Evolutionary conservation across 2,329 filamentous ascomycete species (phyloP), one percentile per base, ranked within the genome.

Genomic region (Fusarium sp.): DNA sequence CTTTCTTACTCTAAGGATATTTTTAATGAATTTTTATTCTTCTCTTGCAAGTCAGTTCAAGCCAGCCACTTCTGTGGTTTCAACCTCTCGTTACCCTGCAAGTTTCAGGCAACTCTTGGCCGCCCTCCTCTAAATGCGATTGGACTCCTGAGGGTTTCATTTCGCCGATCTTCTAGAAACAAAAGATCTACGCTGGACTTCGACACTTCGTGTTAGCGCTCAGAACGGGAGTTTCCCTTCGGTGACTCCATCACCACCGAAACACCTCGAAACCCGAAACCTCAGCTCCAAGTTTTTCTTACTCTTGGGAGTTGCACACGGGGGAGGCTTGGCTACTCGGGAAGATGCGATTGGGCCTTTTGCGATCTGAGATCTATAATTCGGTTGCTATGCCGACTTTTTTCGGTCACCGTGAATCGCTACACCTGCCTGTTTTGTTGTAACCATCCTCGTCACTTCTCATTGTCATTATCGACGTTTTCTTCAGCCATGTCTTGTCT

Each of bases 311-410:
- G 50, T 20, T 35, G 8, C 50, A 33, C 40, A 47, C 22, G 42
- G 52, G 14, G 52, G 13, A 42, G 58, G 13, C 58, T 61, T 61
- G 14, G 38, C 38, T 16, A 2, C 27, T 47, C 0, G 20, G 18
- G 2, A 47, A 59, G 57, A 68, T 73, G 67, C 70, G 67, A 72
- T 72, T 72, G 70, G 70, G 10, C 31, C 25, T 38, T 58, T 50
- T 47, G 11, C 6, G 25, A 25, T 8, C 13, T 27, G 20, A 16
- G 6, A 35, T 50, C 13, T 59, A 54, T 54, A 31, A 14, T 54
- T 31, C 18, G 2, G 27, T 54, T 54, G 27, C 2, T 54, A 54
- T 54, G 7, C 27, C 27, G 50, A 54, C 8, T 31, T 14, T 54
- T 20, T 54, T 31, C 50, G 27, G 50, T 5, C 47, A 4, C 5